Evolutionary conservation across 2,329 filamentous ascomycete species (phyloP), one percentile per base, ranked within the genome.

Genomic region (Colletotrichum simmondsii): DNA sequence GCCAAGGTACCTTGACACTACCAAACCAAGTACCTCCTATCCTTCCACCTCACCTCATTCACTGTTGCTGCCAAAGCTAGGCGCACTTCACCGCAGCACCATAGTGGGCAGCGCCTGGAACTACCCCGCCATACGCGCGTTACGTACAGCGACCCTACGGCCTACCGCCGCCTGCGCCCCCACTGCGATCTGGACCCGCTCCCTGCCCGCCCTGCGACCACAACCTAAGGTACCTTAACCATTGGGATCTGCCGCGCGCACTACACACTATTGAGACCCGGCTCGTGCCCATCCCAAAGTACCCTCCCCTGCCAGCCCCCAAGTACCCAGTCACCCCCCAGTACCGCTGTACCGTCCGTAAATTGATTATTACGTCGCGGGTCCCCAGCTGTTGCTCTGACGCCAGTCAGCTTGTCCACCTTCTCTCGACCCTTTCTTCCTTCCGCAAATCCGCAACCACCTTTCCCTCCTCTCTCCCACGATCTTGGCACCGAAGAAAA

Each of bases 121-220:
- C 60, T 72, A 72, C 70, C 70, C 70, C 70, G 70, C 70, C 70
- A 70, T 61, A 72, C 66, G 70, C 70, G 70, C 66, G 70, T 72
- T 70, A 70, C 70, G 60, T 64, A 57, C 54, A 72, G 65, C 49
- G 66, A 26, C 69, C 65, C 52, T 63, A 53, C 69, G 12, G 57
- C 54, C 65, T 65, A 42, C 37, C 37, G 19, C 42, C 42, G 16
- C 19, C 42, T 42, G 54, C 65, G 60, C 65, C 70, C 66, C 59
- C 65, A 56, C 66, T 54, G 54, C 32, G 24, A 72, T 46, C 70
- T 53, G 53, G 60, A 53, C 53, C 70, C 61, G 46, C 32, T 66
- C 68, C 46, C 68, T 65, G 56, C 42, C 42, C 42, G 56, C 42
- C 42, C 19, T 49, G 42, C 42, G 42, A 49, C 19, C 16, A 22